Base-by-base conservation (phyloP, 768 basidiomycete species). In the Hericium alpestre region DNA sequence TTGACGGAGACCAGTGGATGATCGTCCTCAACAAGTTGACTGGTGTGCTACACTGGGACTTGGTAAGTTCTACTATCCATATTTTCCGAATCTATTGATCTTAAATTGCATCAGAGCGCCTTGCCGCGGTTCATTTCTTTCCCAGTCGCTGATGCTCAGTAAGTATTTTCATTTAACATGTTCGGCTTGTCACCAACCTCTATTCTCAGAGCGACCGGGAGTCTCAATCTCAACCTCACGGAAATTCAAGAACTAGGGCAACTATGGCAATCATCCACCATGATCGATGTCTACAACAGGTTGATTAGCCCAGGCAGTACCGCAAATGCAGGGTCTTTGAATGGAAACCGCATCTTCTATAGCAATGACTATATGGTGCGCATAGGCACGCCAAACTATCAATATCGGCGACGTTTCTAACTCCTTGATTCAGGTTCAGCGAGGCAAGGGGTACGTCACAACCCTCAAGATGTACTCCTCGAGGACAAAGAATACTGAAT, bases 1-100 rank as follows among this genome's bases (percentile, higher is more conserved):
- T 87, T 57, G 73, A 79, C 37, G 86, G 80, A 0, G 73, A 81
- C 58, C 70, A 72, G 48, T 89, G 86, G 86, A 86, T 87, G 84
- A 81, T 86, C 25, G 84, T 77, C 63, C 70, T 71, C 12, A 87
- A 88, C 63, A 67, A 72, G 10, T 51, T 76, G 25, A 84, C 85
- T 1, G 69, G 74, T 4, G 75, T 80, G 16, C 64, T 82, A 49
- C 84, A 86, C 64, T 89, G 84, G 83, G 86, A 89, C 63, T 81
- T 85, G 64, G 84, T 86, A 57, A 64, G 84, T 74, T 13, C 18
- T 8, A 15, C 16, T 40, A 25, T 38, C 56, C 0, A 4, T 2
- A 20, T 32, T 46, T 32, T 59, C 25, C 32, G 18, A 13, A 27
- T 46, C 3, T 16, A 16, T 47, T 38, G 6, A 32, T 2, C 43